These are phyloP conservation scores for Stygiomarasmius scandens DNA, from an alignment of 1,284 basidiomycete species.

Conservation along the genomic window DNA sequence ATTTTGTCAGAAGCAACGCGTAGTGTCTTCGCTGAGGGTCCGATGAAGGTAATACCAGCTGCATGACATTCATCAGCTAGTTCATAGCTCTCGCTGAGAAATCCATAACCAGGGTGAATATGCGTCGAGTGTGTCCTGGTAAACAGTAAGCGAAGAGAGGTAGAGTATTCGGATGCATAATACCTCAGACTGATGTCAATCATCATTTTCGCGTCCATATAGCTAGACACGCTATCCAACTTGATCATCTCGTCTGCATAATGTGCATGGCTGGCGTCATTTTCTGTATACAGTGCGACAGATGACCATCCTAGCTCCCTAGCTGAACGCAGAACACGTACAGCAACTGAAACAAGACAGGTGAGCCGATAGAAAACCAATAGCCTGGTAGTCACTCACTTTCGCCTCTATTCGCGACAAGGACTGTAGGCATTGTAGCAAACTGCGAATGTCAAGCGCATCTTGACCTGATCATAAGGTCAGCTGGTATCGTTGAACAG, in stretches of 20 bases:
- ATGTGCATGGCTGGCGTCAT: constrained; percentile 35
- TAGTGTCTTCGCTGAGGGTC: constrained; percentile 48
- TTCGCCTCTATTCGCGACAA: constrained; percentile 41
- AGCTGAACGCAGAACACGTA: constrained; percentile 35
- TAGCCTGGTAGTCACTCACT: constrained; percentile 28
- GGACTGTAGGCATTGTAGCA: constrained; percentile 31
- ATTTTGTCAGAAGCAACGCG: constrained; percentile 54
- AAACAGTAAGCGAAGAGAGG: not conserved
- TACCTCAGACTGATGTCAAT: constrained; percentile 30
- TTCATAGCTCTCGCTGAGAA: constrained; percentile 50
- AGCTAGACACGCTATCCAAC: constrained; percentile 29
- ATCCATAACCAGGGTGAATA: constrained; percentile 50
- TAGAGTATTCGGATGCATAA: constrained; percentile 4
- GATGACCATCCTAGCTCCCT: constrained; percentile 35
- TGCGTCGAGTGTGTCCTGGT: constrained; percentile 36
- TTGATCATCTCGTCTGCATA: constrained; percentile 37
- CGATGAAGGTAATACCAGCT: constrained; percentile 46
- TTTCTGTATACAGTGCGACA: constrained; percentile 35
- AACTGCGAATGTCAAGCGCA: not conserved
- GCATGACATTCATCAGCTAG: constrained; percentile 43
- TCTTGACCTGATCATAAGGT: not conserved
- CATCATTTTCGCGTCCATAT: constrained; percentile 30
- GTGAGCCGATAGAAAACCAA: not conserved
- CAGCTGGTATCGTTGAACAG: not conserved
- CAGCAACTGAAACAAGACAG: constrained; percentile 30